Evolutionary conservation across 805 yeast genomes (phyloP).

Genomic region (Debaryomyces hansenii): DNA sequence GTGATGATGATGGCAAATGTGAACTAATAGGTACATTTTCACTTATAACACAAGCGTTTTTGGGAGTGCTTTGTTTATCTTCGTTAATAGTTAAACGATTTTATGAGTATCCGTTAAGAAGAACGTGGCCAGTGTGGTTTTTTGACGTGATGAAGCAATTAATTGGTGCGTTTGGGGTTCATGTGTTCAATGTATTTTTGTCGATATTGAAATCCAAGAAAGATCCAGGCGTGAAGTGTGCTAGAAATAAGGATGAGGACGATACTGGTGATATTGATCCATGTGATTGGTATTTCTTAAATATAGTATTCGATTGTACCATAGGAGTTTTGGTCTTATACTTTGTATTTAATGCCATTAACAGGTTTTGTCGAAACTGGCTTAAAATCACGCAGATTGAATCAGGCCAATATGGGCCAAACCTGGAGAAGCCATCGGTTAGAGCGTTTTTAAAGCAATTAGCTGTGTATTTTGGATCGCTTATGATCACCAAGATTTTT

Average conservation of each 20-base stretch:
- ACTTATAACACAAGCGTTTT: constrained; percentile 65
- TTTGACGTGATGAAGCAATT: constrained; percentile 90
- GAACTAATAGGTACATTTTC: constrained; percentile 81
- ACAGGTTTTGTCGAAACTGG: constrained; percentile 43
- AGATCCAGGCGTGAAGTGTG: neutral
- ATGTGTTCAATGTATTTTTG: constrained; percentile 69
- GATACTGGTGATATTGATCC: constrained; percentile 52
- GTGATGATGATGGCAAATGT: constrained; percentile 33
- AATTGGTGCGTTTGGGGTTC: constrained; percentile 83
- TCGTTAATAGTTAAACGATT: constrained; percentile 74
- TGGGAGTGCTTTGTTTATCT: constrained; percentile 77
- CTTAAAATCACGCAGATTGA: constrained; percentile 39
- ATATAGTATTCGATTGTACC: constrained; percentile 87
- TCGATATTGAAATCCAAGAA: constrained; percentile 55
- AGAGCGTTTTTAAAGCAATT: constrained; percentile 71
- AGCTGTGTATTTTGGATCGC: constrained; percentile 62
- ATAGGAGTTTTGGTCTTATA: constrained; percentile 83
- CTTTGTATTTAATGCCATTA: constrained; percentile 48
- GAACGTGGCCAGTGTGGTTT: constrained; percentile 88
- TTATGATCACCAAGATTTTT: constrained; percentile 64
- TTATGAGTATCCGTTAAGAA: constrained; percentile 72
- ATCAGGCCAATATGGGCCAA: constrained; percentile 63
- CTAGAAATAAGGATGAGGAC: constrained; percentile 20
- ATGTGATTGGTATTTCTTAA: constrained; percentile 93
- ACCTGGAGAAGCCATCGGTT: constrained; percentile 54